These are phyloP conservation scores for Aspergillus ochraceus DNA, from an alignment of 2,329 filamentous ascomycete genomes.

Conservation along the genomic window DNA sequence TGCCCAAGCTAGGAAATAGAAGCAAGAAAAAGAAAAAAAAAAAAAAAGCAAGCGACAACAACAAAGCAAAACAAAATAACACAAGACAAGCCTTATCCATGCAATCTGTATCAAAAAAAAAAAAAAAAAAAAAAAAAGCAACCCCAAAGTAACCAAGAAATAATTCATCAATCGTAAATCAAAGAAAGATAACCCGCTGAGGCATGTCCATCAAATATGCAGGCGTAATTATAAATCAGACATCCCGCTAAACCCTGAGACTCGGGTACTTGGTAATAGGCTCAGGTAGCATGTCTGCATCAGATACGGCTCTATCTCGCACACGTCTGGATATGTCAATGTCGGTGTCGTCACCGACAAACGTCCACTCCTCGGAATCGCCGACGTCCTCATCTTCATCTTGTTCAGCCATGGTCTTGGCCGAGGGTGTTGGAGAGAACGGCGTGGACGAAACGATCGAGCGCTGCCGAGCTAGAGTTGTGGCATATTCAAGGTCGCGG, in stretches of 20 bases:
- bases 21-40: not conserved
- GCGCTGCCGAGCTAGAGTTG: constrained; percentile 71
- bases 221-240: not conserved
- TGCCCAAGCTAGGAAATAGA: not conserved
- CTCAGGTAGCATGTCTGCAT: constrained; percentile 24
- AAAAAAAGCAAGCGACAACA: not conserved
- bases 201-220: not conserved
- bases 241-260: not conserved
- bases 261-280: constrained; percentile 6
- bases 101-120: constrained; percentile 6
- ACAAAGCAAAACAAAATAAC: not conserved
- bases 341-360: constrained; percentile 68
- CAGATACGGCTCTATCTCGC: constrained; percentile 31
- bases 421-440: constrained; percentile 33
- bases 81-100: constrained; percentile 2
- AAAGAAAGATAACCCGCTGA: not conserved
- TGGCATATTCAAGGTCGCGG: constrained; percentile 90
- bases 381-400: constrained; percentile 54
- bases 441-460: constrained; percentile 37
- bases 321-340: constrained; percentile 39
- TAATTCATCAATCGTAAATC: not conserved
- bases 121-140: constrained; percentile 5
- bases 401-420: constrained; percentile 38
- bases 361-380: constrained; percentile 85
- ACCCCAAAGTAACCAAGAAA: not conserved